Conservation (phyloP, 1,284 basidiomycete genomes). For the Boletellus sp. region DNA sequence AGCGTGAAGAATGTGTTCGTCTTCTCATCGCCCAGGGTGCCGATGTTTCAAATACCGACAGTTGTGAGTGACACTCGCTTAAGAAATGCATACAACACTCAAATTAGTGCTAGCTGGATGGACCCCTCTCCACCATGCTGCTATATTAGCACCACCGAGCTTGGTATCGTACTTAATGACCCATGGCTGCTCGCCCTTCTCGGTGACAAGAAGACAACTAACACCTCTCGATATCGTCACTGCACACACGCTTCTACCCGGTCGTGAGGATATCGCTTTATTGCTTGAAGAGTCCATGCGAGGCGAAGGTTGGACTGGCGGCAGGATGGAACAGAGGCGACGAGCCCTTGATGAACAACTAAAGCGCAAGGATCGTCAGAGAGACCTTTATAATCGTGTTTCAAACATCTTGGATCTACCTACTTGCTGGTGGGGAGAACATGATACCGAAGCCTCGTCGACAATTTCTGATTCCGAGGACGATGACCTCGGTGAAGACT, state of each 20-base stretch:
- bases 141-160: slow-evolving; percentile 84
- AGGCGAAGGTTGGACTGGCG: slow-evolving; percentile 68
- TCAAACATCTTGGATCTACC: slow-evolving; percentile 54
- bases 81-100: slow-evolving; percentile 2
- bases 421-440: slow-evolving; percentile 63
- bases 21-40: slow-evolving; percentile 78
- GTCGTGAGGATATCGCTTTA: slow-evolving; percentile 75
- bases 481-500: slow-evolving; percentile 41
- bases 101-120: slow-evolving; percentile 66
- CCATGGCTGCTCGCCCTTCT: slow-evolving; percentile 81
- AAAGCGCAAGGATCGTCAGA: slow-evolving; percentile 52
- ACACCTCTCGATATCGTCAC: slow-evolving; percentile 85
- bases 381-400: slow-evolving; percentile 51
- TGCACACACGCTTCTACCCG: slow-evolving; percentile 73
- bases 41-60: slow-evolving; percentile 61
- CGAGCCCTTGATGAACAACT: slow-evolving; percentile 55
- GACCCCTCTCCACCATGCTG: slow-evolving; percentile 95
- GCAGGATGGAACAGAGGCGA: slow-evolving; percentile 61
- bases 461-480: slow-evolving; percentile 44
- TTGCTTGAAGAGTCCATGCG: slow-evolving; percentile 82
- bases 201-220: slow-evolving; percentile 69
- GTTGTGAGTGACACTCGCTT: slow-evolving; percentile 43
- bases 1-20: slow-evolving; percentile 84
- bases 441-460: slow-evolving; percentile 35
- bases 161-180: slow-evolving; percentile 90